Conservation (phyloP, 2,329 filamentous ascomycete genomes). For the Calonectria pauciramosa region DNA sequence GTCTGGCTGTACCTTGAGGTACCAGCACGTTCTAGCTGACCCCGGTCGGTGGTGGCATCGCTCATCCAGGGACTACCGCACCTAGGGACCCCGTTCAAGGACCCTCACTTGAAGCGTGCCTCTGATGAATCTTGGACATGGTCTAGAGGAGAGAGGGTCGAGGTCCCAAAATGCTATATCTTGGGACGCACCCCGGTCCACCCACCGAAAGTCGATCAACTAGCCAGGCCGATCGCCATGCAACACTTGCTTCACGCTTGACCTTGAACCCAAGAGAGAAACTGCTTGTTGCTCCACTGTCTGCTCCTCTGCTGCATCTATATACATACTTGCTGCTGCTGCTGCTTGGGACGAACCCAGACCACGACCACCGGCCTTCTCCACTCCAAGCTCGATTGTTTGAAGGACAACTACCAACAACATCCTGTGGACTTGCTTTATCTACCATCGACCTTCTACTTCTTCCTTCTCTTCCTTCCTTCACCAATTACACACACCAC, state of each 20-base stretch:
- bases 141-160: slow-evolving; percentile 15
- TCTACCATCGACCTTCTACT: background rate
- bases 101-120: slow-evolving; percentile 12
- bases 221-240: slow-evolving; percentile 45
- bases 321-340: slow-evolving; percentile 38
- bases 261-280: slow-evolving; percentile 22
- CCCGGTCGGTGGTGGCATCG: background rate
- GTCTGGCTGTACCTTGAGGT: slow-evolving; percentile 36
- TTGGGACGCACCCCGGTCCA: slow-evolving; percentile 31
- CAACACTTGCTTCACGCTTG: slow-evolving; percentile 44
- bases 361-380: slow-evolving; percentile 20
- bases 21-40: slow-evolving; percentile 25
- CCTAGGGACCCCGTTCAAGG: slow-evolving; percentile 1
- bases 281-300: slow-evolving; percentile 38
- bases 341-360: slow-evolving; percentile 18
- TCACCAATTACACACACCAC: background rate
- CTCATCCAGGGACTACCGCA: slow-evolving; percentile 12
- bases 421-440: background rate
- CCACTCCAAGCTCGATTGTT: background rate
- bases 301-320: slow-evolving; percentile 31
- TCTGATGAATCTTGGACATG: slow-evolving; percentile 8
- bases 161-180: slow-evolving; percentile 31
- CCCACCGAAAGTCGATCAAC: slow-evolving; percentile 40
- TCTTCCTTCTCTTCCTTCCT: background rate
- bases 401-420: background rate